These are phyloP conservation scores for Suillus placidus DNA, from an alignment of 768 basidiomycete genomes.

Conservation along the genomic window DNA sequence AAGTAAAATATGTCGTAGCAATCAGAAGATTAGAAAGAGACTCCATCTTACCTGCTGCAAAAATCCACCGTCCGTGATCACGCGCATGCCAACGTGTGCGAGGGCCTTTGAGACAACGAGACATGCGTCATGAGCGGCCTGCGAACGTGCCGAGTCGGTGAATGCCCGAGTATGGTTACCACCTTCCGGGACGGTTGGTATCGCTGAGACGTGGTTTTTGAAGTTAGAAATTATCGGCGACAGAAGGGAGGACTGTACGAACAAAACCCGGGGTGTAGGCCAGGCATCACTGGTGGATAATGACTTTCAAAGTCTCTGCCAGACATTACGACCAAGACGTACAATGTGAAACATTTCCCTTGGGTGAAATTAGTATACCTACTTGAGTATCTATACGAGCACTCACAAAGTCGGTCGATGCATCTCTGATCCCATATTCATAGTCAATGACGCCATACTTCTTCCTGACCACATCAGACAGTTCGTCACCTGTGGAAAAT, in stretches of 20 bases:
- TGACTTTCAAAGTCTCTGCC: not conserved
- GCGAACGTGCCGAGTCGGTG: conserved; percentile 60
- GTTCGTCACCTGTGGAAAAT: conserved; percentile 55
- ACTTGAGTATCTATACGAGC: not conserved
- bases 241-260: conserved; percentile 13
- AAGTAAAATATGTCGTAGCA: not conserved
- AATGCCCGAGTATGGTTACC: conserved; percentile 81
- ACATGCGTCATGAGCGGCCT: conserved; percentile 65
- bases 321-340: conserved; percentile 6
- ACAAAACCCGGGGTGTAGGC: conserved; percentile 72
- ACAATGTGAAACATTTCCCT: conserved; percentile 73
- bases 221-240: conserved; percentile 4
- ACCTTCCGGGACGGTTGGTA: conserved; percentile 70
- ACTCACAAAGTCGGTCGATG: conserved; percentile 83
- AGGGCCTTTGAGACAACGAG: conserved; percentile 71
- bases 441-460: conserved; percentile 67
- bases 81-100: conserved; percentile 68
- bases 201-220: conserved; percentile 48
- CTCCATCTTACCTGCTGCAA: conserved; percentile 48
- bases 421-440: conserved; percentile 66
- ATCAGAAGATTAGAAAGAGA: not conserved
- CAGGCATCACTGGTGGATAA: conserved; percentile 52
- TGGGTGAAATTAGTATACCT: not conserved
- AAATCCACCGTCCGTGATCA: conserved; percentile 69
- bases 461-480: conserved; percentile 59